Conservation (phyloP, 2,329 filamentous ascomycete genomes). For the Shiraia sp. region DNA sequence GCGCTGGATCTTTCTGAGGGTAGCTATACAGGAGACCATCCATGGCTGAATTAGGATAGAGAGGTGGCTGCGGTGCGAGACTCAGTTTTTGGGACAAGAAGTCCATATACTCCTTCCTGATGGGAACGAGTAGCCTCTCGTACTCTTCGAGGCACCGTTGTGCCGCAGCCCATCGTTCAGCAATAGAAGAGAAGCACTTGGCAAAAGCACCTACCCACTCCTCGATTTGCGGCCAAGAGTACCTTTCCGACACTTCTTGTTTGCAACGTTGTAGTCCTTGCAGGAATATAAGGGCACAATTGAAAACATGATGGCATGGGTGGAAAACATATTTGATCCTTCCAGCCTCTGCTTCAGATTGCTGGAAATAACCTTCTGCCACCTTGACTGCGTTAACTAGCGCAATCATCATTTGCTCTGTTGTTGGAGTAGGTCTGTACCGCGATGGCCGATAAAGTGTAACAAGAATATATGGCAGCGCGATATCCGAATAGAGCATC, state of each 20-base stretch:
- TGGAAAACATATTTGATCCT: conserved; percentile 46
- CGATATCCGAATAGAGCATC: conserved; percentile 40
- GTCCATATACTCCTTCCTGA: conserved; percentile 40
- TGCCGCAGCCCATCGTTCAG: conserved; percentile 42
- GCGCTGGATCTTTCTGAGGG: conserved; percentile 5
- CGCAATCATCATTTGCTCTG: conserved; percentile 31
- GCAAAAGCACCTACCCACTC: conserved; percentile 37
- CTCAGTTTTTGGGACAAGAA: conserved; percentile 35
- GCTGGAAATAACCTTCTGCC: conserved; percentile 38
- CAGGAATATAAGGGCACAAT: conserved; percentile 38
- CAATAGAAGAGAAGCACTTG: conserved; percentile 38
- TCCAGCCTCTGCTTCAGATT: conserved; percentile 38
- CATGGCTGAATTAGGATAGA: conserved; percentile 7
- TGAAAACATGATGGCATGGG: conserved; percentile 42
- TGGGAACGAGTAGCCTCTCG: conserved; percentile 31
- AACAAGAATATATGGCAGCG: conserved; percentile 34
- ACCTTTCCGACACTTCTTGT: conserved; percentile 32
- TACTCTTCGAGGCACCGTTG: conserved; percentile 41
- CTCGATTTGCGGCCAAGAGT: conserved; percentile 30
- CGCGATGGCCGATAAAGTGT: conserved; percentile 36
- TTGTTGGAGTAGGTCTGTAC: conserved; percentile 30
- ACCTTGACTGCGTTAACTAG: conserved; percentile 35
- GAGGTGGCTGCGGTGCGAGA: conserved; percentile 14
- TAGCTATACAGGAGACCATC: conserved; percentile 16
- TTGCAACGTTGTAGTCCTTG: conserved; percentile 37